phyloP scores from a whole-genome alignment of 1,139 yeast genomes.

The Lodderomyces orthopsilosis region DNA sequence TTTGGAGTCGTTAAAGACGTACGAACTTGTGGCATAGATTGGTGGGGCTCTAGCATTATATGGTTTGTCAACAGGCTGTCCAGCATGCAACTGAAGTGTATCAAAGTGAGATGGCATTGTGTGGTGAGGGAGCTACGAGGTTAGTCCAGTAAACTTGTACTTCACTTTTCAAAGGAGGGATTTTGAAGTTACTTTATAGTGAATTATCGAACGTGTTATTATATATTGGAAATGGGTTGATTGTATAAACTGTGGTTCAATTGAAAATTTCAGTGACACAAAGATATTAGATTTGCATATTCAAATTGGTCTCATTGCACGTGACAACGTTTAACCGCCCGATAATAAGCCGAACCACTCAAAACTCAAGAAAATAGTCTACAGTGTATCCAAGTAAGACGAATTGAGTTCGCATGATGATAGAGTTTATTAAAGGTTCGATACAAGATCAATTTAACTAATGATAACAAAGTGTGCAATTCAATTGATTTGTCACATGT shows the following conservation, averaged over 20 bases:
- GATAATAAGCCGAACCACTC: background rate
- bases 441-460: too few species aligned
- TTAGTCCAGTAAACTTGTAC: background rate
- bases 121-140: background rate
- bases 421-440: too few species aligned
- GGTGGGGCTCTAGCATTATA: slow-evolving; percentile 85
- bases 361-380: background rate
- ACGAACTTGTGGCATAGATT: slow-evolving; percentile 84
- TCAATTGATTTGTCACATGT: too few species aligned
- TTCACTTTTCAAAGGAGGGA: background rate
- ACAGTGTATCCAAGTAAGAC: too few species aligned
- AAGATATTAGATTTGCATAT: too few species aligned
- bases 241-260: background rate
- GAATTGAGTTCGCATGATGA: too few species aligned
- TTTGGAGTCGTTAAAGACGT: slow-evolving; percentile 79
- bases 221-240: background rate
- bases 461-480: too few species aligned
- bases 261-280: too few species aligned
- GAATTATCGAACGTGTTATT: background rate
- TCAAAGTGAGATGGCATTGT: slow-evolving; percentile 66
- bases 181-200: background rate
- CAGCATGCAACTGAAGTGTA: slow-evolving; percentile 93
- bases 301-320: background rate
- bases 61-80: slow-evolving; percentile 65
- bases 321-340: background rate